A percentile compares a stretch with the other conserved stretches of the same genome.
Evolutionary conservation across 139 green algal genomes (phyloP).

Genomic region (Chlorella sorokiniana): DNA sequence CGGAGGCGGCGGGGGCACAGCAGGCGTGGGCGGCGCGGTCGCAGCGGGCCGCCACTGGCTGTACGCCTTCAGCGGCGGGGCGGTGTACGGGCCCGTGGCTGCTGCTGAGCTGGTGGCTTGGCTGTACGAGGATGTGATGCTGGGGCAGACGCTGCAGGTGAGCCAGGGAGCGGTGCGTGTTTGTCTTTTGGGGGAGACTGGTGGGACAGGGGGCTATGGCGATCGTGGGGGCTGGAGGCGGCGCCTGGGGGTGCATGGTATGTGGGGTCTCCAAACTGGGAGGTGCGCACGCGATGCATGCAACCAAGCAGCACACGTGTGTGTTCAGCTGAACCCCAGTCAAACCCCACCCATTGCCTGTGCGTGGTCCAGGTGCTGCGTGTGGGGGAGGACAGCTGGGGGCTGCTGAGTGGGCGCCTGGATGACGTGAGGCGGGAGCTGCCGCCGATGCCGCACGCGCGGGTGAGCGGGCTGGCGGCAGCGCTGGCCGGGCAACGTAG

Average conservation of each 20-base stretch:
- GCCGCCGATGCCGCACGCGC: background rate
- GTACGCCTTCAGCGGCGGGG: background rate
- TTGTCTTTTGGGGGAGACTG: too few relatives aligned
- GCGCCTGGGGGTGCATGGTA: background rate
- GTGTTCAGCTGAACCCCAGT: background rate
- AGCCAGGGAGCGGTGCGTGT: too few relatives aligned
- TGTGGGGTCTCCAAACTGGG: too few relatives aligned
- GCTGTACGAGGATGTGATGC: slow-evolving; percentile 1
- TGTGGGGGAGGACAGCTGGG: background rate
- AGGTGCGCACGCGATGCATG: too few relatives aligned
- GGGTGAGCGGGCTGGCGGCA: background rate
- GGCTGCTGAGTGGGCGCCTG: background rate
- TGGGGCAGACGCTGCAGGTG: slow-evolving; percentile 10
- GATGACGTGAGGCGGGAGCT: background rate
- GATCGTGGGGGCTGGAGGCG: too few relatives aligned
- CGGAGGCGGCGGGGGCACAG: background rate
- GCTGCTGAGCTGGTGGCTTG: slow-evolving; percentile 14
- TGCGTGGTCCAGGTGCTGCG: background rate
- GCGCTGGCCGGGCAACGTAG: background rate
- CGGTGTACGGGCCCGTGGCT: background rate
- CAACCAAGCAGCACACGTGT: background rate
- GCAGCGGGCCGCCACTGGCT: background rate
- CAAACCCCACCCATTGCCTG: background rate
- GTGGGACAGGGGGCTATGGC: too few relatives aligned
- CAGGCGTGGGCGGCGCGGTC: background rate